Evolutionary conservation across 169 alveolate species (phyloP), one percentile per base, ranked within the genome.

Genomic region (Ichthyophthirius multifiliis): DNA sequence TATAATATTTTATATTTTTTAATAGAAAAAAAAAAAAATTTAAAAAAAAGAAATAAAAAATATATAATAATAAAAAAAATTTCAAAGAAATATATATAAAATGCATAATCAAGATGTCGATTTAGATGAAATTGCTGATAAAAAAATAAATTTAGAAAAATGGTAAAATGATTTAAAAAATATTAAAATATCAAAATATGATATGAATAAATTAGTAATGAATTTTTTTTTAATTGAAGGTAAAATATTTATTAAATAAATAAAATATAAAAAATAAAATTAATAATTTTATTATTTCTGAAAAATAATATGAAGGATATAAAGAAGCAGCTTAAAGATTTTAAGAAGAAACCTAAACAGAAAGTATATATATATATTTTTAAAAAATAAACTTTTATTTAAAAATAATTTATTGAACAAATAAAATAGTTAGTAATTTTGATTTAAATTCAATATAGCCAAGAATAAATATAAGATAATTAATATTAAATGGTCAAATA

Each of bases 221-320:
- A 55, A 55, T 55, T 55, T 55, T 27, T 55, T 55, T 55, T 55
- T 55, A n/a, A 55, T 55, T 1, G 71, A 55, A 23, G 71, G 71
- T 55, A 27, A 16, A 4, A n/a, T 4, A 27, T 20, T 27, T 55
- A 27, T 55, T 55, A 1, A 10, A 27, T 6, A 1, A 13, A 27
- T 55, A 5, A n/a, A 5, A 5, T 27, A 27, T 15, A 10, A 47
- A 55, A 6, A 55, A 18, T 55, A 0, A 4, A 3, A 18, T n/a
- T n/a, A n/a, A n/a, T n/a, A n/a, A n/a, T n/a, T n/a, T n/a, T n/a
- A n/a, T n/a, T n/a, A n/a, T n/a, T n/a, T n/a, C n/a, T n/a, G n/a
- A n/a, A n/a, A n/a, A n/a, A 55, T 55, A 27, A 3, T 20, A 27
- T 10, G 31, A 2, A 55, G 71, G 71, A 0, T 55, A 55, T n/a